Evolutionary conservation across 495 filamentous ascomycete species (phyloP).

Genomic region (Penicillium simplicissimum): DNA sequence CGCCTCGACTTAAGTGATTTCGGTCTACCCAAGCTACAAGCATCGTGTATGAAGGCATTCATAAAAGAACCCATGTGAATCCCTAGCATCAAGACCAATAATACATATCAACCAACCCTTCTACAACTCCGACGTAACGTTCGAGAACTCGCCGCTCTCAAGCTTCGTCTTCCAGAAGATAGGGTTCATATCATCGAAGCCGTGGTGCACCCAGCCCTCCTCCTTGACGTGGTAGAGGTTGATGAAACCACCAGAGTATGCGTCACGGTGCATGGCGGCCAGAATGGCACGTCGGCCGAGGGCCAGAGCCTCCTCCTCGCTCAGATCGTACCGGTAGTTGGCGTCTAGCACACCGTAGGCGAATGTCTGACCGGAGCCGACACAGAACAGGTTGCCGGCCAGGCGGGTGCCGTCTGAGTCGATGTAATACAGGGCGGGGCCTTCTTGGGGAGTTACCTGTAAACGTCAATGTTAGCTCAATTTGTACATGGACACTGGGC

Average conservation of each 20-base stretch:
- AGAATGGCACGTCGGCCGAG: slow-evolving; percentile 88
- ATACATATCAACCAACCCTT: slow-evolving; percentile 23
- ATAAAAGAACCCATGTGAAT: slow-evolving; percentile 12
- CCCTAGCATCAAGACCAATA: slow-evolving; percentile 25
- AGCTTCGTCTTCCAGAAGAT: slow-evolving; percentile 99
- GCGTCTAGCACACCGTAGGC: slow-evolving; percentile 97
- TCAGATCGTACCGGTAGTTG: slow-evolving; percentile 87
- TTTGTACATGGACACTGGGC: neutral
- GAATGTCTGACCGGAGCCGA: slow-evolving; percentile 96
- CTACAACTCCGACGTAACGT: slow-evolving; percentile 80
- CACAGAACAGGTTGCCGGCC: slow-evolving; percentile 94
- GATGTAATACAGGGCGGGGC: slow-evolving; percentile 97
- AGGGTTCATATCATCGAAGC: slow-evolving; percentile 91
- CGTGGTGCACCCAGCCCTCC: slow-evolving; percentile 96
- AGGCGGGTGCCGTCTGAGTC: slow-evolving; percentile 95
- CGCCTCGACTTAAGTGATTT: too few species aligned
- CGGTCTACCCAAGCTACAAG: neutral
- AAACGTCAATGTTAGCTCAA: slow-evolving; percentile 8
- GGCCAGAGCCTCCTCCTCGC: slow-evolving; percentile 81
- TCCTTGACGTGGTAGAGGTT: slow-evolving; percentile 99
- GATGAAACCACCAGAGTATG: slow-evolving; percentile 97
- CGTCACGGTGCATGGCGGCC: slow-evolving; percentile 96
- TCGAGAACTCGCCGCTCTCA: slow-evolving; percentile 96
- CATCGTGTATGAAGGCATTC: neutral
- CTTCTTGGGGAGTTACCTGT: slow-evolving; percentile 80